phyloP scores from a whole-genome alignment of 2,329 filamentous ascomycete species.

The Beauveria asiatica region DNA sequence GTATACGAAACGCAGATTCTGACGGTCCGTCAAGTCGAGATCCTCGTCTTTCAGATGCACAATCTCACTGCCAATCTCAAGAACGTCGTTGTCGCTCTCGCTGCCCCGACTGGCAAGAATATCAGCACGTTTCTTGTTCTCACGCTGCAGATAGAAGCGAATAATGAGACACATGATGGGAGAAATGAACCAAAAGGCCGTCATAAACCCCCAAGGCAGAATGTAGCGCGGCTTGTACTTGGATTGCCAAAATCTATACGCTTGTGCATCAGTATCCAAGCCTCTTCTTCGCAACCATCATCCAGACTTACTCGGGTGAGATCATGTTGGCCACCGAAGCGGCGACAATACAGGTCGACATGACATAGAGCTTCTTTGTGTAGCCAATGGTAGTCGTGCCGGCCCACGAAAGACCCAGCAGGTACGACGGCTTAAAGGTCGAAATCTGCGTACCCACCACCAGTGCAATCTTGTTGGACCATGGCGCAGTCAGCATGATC shows the following conservation, averaged over 20 bases:
- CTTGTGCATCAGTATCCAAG: background rate
- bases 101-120: slow-evolving; percentile 2
- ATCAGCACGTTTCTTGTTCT: slow-evolving; percentile 15
- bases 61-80: slow-evolving; percentile 14
- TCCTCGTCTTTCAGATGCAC: slow-evolving; percentile 14
- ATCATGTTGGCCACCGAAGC: slow-evolving; percentile 21
- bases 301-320: slow-evolving; percentile 19
- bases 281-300: background rate
- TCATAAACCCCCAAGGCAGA: slow-evolving; percentile 19
- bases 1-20: slow-evolving; percentile 17
- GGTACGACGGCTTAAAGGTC: slow-evolving; percentile 22
- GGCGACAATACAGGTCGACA: slow-evolving; percentile 18
- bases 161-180: slow-evolving; percentile 18
- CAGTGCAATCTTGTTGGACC: slow-evolving; percentile 21
- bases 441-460: slow-evolving; percentile 22
- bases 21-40: slow-evolving; percentile 15
- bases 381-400: slow-evolving; percentile 18
- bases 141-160: slow-evolving; percentile 15
- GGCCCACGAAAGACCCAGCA: slow-evolving; percentile 21
- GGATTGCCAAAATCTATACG: slow-evolving; percentile 17
- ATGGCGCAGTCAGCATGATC: slow-evolving; percentile 17
- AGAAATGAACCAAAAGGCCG: slow-evolving; percentile 19
- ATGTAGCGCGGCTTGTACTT: slow-evolving; percentile 17
- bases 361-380: slow-evolving; percentile 18
- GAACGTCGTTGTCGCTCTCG: slow-evolving; percentile 13